These are phyloP conservation scores for Scopulariopsis brevicaulis DNA, from an alignment of 2,329 filamentous ascomycete species.

Conservation along the genomic window DNA sequence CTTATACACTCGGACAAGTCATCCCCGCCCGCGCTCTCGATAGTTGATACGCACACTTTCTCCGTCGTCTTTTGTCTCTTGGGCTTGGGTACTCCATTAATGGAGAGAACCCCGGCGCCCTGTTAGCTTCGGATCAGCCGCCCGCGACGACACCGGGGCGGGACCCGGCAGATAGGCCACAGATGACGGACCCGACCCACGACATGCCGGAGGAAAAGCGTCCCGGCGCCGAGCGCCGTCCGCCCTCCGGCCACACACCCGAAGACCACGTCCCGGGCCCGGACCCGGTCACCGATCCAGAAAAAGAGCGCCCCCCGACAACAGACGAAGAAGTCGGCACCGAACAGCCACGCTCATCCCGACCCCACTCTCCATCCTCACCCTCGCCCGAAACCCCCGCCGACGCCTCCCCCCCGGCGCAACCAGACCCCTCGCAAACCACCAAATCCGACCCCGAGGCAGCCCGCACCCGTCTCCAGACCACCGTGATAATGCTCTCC, in stretches of 20 bases:
- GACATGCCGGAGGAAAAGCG: neutral
- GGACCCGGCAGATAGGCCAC: neutral
- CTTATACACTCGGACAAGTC: no score
- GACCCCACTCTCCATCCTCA: neutral
- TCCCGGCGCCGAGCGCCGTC: neutral
- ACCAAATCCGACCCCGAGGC: slow-evolving; percentile 15
- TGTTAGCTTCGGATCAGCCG: no score
- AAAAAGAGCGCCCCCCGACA: no score
- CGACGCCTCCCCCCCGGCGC: neutral
- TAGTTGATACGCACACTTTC: no score
- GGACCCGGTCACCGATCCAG: neutral
- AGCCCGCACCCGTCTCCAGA: slow-evolving; percentile 24
- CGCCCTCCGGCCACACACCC: neutral
- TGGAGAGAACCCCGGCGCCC: no score
- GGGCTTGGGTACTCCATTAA: no score
- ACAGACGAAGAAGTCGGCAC: no score
- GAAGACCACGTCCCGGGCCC: neutral
- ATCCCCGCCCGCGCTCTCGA: no score
- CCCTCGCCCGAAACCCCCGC: neutral
- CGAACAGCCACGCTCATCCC: no score
- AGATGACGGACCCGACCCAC: neutral
- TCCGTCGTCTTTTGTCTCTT: no score
- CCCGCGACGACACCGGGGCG: neutral
- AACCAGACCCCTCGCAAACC: neutral
- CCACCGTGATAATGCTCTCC: slow-evolving; percentile 25